Conservation (phyloP, 2,329 filamentous ascomycete genomes). For the Claviceps cyperi region DNA sequence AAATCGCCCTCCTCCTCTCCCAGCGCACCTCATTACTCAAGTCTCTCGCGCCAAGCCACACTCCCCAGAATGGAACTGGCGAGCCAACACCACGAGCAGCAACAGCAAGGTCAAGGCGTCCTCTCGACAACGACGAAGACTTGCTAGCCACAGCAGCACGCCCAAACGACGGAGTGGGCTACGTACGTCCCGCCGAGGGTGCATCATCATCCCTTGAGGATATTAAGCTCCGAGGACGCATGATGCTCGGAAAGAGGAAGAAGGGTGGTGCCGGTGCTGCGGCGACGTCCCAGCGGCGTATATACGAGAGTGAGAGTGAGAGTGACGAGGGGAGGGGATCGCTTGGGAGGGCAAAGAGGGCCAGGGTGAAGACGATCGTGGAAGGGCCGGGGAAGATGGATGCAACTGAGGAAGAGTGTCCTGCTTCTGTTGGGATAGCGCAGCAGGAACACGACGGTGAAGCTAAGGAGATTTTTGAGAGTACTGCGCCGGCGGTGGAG, state of each 20-base stretch:
- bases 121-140: constrained; percentile 1
- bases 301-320: constrained; percentile 19
- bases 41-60: constrained; percentile 10
- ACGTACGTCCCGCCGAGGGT: constrained; percentile 19
- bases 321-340: constrained; percentile 23
- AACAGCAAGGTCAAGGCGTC: constrained; percentile 8
- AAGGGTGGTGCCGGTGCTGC: constrained; percentile 1
- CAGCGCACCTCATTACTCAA: constrained; percentile 20
- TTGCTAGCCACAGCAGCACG: background rate
- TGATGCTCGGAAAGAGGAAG: constrained; percentile 10
- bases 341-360: constrained; percentile 16
- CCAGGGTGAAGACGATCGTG: background rate
- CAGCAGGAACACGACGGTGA: background rate
- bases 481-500: too few relatives aligned
- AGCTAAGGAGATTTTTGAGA: too few relatives aligned
- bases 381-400: background rate
- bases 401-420: background rate
- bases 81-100: background rate
- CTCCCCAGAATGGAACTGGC: too few relatives aligned
- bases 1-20: constrained; percentile 25
- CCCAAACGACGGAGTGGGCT: constrained; percentile 28
- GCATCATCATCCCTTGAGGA: constrained; percentile 7
- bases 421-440: background rate
- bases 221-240: background rate
- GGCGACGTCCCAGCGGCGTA: constrained; percentile 4